A percentile compares a stretch with the other conserved stretches of the same genome.
Conservation (phyloP, 2,329 filamentous ascomycete species). For the Tolypocladium ophioglossoides region DNA sequence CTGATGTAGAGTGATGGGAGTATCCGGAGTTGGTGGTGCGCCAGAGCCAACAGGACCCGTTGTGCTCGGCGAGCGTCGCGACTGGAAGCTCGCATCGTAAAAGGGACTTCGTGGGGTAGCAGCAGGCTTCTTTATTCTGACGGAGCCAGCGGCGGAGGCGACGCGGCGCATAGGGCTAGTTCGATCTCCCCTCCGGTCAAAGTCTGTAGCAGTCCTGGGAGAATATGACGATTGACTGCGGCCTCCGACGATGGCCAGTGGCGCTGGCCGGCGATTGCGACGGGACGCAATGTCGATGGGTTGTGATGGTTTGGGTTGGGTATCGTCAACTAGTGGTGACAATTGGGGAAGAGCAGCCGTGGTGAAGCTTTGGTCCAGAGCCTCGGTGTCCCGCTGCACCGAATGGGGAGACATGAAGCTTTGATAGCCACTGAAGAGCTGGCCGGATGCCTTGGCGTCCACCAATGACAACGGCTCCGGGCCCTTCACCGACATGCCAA, state of each 20-base stretch:
- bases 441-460: constrained; percentile 4
- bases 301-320: constrained; percentile 35
- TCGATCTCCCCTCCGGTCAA: constrained; percentile 31
- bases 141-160: constrained; percentile 36
- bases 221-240: constrained; percentile 31
- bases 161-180: constrained; percentile 42
- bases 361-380: neutral
- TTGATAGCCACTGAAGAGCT: constrained; percentile 4
- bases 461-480: constrained; percentile 3
- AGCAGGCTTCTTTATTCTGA: constrained; percentile 20
- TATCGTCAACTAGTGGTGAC: constrained; percentile 6
- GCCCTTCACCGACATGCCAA: constrained; percentile 5
- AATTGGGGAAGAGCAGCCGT: neutral
- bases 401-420: neutral
- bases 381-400: neutral
- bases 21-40: constrained; percentile 40
- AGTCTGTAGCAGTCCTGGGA: constrained; percentile 38
- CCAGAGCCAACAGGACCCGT: constrained; percentile 25
- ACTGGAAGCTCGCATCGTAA: constrained; percentile 34
- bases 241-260: constrained; percentile 34
- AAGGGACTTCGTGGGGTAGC: constrained; percentile 24
- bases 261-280: constrained; percentile 33
- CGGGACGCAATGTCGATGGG: constrained; percentile 44
- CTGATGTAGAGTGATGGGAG: constrained; percentile 29
- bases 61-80: constrained; percentile 31